phyloP scores from a whole-genome alignment of 1,284 basidiomycete species.

The Taiwanofungus camphoratus region DNA sequence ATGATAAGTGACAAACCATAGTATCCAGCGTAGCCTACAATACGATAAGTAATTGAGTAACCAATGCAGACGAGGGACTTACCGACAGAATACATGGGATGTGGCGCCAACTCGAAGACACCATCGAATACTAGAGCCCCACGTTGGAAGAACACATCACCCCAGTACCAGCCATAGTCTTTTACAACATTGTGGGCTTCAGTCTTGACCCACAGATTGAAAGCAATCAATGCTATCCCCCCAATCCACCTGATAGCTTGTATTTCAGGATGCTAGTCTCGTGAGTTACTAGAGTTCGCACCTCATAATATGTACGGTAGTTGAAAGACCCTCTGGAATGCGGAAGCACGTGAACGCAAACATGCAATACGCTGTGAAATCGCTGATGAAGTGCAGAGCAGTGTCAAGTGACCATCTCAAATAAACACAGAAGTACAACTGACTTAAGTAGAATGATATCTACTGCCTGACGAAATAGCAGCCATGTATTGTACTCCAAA shows the following conservation, averaged over 20 bases:
- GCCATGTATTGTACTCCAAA: constrained; percentile 85
- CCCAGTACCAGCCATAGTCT: constrained; percentile 96
- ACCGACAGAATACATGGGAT: constrained; percentile 95
- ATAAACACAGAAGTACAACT: constrained; percentile 26
- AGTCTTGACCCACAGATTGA: constrained; percentile 98
- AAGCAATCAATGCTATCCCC: constrained; percentile 81
- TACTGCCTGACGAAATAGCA: constrained; percentile 88
- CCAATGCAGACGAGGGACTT: constrained; percentile 23
- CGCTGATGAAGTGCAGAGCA: constrained; percentile 41
- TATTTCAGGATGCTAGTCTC: no score
- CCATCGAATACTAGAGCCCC: constrained; percentile 94
- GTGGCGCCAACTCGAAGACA: constrained; percentile 90
- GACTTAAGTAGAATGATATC: constrained; percentile 96
- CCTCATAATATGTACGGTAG: constrained; percentile 75
- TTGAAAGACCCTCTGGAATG: constrained; percentile 72
- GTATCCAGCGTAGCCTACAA: constrained; percentile 84
- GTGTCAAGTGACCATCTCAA: neutral
- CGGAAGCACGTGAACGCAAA: constrained; percentile 92
- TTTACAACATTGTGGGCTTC: constrained; percentile 97
- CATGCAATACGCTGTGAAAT: constrained; percentile 93
- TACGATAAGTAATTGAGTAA: neutral
- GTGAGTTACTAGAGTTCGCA: constrained; percentile 23
- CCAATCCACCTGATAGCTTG: constrained; percentile 76
- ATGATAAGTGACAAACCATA: constrained; percentile 91
- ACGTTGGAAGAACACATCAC: constrained; percentile 94